Base-by-base conservation (phyloP, 2,329 filamentous ascomycete genomes). In the Corniculantispora saksenae region DNA sequence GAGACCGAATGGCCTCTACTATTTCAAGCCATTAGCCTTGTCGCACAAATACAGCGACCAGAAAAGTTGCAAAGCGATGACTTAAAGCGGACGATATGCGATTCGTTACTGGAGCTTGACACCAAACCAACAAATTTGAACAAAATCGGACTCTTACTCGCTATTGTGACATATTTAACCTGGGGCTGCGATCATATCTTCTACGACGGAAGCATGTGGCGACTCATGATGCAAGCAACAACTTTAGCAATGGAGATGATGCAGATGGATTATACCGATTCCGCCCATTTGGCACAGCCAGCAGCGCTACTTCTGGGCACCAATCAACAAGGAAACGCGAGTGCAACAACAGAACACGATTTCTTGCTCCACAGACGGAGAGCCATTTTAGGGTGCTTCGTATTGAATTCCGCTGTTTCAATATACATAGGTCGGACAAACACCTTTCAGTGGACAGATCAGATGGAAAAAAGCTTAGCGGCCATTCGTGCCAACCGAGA, bases 391-490 rank as follows among this genome's bases (percentile, higher is more conserved):
- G 59, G 59, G 3, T 61, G 59, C 9, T 61, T 43, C 23, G 47
- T 61, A 6, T 12, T 61, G 3, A 61, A n/a, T 21, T 61, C 59
- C 12, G 32, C 59, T 23, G 48, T 61, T n/a, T 43, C 59, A 1
- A 7, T 17, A 6, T 54, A 61, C 21, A 43, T 61, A 43, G 59
- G 47, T 12, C 23, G 32, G 15, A 19, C 19, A 19, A 54, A 61
- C 25, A 29, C 35, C 5, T n/a, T 61, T 27, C 29, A 19, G 3
- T 61, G 59, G 59, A 54, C 47, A 6, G 23, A 27, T 47, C 29
- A 54, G 32, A 45, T 53, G 59, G 59, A 61, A 54, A 48, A 54
- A 54, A 43, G 47, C 35, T n/a, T 61, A 3, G 59, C 59, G 3
- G 59, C 59, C 7, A 54, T 61, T 21, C n/a, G 48, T 23, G 21